A percentile compares a stretch with the other conserved stretches of the same genome.
These are phyloP conservation scores for Polyporus tsugae DNA, from an alignment of 1,284 basidiomycete genomes.

Conservation along the genomic window DNA sequence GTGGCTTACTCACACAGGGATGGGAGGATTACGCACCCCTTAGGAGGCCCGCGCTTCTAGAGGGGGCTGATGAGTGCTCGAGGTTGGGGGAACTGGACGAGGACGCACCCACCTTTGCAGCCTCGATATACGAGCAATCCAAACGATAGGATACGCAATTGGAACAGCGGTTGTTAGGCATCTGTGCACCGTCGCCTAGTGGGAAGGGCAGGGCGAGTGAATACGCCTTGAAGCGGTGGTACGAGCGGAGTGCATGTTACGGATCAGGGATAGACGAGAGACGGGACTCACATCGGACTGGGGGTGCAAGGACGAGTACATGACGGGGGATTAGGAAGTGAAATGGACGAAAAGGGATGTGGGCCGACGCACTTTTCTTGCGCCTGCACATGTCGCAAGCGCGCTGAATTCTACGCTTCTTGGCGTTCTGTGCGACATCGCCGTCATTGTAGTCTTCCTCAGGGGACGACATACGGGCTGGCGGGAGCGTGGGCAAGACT, in stretches of 20 bases:
- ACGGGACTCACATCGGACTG: slow-evolving; percentile 38
- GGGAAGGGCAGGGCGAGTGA: slow-evolving; percentile 3
- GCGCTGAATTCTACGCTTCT: slow-evolving; percentile 76
- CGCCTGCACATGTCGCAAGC: slow-evolving; percentile 80
- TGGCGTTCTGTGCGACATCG: slow-evolving; percentile 46
- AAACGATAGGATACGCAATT: slow-evolving; percentile 79
- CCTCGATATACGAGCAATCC: slow-evolving; percentile 82
- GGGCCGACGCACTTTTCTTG: slow-evolving; percentile 68
- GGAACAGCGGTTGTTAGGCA: slow-evolving; percentile 75
- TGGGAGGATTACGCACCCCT: slow-evolving; percentile 64
- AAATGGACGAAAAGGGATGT: slow-evolving; percentile 1
- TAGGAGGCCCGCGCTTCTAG: slow-evolving; percentile 85
- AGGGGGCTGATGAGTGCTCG: slow-evolving; percentile 14
- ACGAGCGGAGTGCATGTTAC: background rate
- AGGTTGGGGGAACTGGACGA: background rate
- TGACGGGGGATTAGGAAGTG: slow-evolving; percentile 4
- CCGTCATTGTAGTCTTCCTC: slow-evolving; percentile 54
- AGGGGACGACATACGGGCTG: slow-evolving; percentile 51
- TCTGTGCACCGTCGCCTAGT: slow-evolving; percentile 47
- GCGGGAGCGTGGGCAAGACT: slow-evolving; percentile 2
- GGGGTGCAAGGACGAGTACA: slow-evolving; percentile 5
- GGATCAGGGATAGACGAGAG: background rate
- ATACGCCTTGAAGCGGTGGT: background rate
- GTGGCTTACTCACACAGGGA: slow-evolving; percentile 15
- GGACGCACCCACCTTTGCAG: slow-evolving; percentile 71